Evolutionary conservation across 768 basidiomycete species (phyloP), one percentile per base, ranked within the genome.

Genomic region (Rhodotorula diobovata): DNA sequence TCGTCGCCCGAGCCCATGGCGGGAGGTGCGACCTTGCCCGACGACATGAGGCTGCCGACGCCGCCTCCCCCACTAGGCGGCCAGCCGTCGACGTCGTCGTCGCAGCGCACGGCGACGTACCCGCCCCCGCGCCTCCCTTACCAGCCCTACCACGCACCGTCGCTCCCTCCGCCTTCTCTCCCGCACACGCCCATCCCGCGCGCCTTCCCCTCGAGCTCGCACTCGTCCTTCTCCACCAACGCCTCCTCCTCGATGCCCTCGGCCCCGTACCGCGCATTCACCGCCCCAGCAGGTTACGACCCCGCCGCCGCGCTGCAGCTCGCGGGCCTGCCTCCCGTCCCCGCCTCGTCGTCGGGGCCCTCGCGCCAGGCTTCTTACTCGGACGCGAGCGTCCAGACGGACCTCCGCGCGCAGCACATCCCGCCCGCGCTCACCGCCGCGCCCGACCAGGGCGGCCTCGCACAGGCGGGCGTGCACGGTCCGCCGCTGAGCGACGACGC

Each of bases 1-100:
- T 32, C 11, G 11, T 63, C 62, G 30, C 62, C 62, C 16, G 62
- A 63, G 51, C 62, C 54, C 10, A 30, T 63, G 16, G 34, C 37
- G 1, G 51, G 32, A 8, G 34, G 28, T 51, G 48, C 48, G 20
- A 28, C 34, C 9, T 23, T 12, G 18, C 37, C 32, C 51, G 51
- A 53, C 51, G 51, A 53, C 14, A 5, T 53, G 28, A n/a, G 41
- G 30, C 51, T 63, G 25, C 62, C 62, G 20, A 41, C 32, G 14
- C 62, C 62, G 16, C 62, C 62, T 14, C 15, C 21, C 2, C 14
- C 61, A 7, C 48, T 34, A 9, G 45, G 15, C 61, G 25, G 35
- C 32, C 15, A 32, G 25, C 6, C 35, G 37, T 16, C 50, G 39
- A 56, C 55, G 35, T 56, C 51, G 2, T 53, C 51, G 14, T 53